phyloP scores from a whole-genome alignment of 1,139 yeast species.

The Zygotorulaspora mrakii region DNA sequence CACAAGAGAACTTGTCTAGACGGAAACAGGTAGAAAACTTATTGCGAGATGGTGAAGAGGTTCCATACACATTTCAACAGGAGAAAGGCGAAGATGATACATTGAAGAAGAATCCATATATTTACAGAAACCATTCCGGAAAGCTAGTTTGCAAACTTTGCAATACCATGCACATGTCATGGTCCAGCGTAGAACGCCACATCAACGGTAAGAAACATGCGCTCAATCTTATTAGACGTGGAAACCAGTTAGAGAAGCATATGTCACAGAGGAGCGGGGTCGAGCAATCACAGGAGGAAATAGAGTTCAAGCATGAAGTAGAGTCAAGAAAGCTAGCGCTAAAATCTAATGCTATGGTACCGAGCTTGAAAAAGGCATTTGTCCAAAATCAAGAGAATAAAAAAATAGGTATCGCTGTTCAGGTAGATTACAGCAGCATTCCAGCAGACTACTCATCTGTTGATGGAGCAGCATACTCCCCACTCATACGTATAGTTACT shows the following conservation, averaged over 20 bases:
- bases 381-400: slow-evolving; percentile 40
- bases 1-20: slow-evolving; percentile 55
- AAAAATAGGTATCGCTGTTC: slow-evolving; percentile 51
- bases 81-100: slow-evolving; percentile 17
- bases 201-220: slow-evolving; percentile 62
- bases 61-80: slow-evolving; percentile 51
- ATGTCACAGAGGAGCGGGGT: slow-evolving; percentile 20
- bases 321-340: slow-evolving; percentile 26
- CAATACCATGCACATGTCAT: slow-evolving; percentile 56
- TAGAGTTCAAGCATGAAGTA: slow-evolving; percentile 22
- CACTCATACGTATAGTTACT: slow-evolving; percentile 54
- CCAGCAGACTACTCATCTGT: slow-evolving; percentile 28
- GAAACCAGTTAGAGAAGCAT: slow-evolving; percentile 42
- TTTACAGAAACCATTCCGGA: slow-evolving; percentile 59
- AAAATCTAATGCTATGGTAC: slow-evolving; percentile 28
- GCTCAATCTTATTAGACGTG: slow-evolving; percentile 48
- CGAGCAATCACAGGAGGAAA: slow-evolving; percentile 9
- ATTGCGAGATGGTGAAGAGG: slow-evolving; percentile 36
- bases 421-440: slow-evolving; percentile 42
- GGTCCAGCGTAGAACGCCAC: slow-evolving; percentile 59
- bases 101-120: slow-evolving; percentile 53
- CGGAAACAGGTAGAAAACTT: slow-evolving; percentile 54
- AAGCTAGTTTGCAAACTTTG: slow-evolving; percentile 62
- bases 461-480: slow-evolving; percentile 30
- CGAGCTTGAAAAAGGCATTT: slow-evolving; percentile 28